A percentile compares a stretch with the other conserved stretches of the same genome.
phyloP scores from a whole-genome alignment of 164 flowering plant species.

The Tetracentron sinense region DNA sequence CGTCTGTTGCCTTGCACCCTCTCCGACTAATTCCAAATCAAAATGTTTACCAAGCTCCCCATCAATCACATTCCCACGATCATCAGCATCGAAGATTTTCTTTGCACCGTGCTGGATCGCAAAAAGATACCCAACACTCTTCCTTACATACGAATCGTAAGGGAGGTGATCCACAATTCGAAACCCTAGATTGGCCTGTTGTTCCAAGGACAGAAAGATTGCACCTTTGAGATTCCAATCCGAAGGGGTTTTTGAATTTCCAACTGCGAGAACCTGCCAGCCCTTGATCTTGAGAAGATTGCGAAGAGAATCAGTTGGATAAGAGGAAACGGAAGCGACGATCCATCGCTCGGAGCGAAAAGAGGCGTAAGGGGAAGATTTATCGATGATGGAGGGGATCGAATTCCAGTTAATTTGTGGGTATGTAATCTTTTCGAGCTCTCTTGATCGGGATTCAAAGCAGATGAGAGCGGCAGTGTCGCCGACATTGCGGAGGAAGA shows the following conservation, averaged over 20 bases:
- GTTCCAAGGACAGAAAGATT: slow-evolving; percentile 72
- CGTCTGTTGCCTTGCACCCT: slow-evolving; percentile 67
- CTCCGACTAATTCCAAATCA: slow-evolving; percentile 83
- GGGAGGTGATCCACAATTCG: slow-evolving; percentile 74
- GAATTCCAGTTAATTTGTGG: slow-evolving; percentile 56
- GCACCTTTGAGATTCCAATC: slow-evolving; percentile 91
- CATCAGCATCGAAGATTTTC: slow-evolving; percentile 88
- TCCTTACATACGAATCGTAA: slow-evolving; percentile 82
- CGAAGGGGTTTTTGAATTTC: slow-evolving; percentile 66
- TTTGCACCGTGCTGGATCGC: slow-evolving; percentile 99
- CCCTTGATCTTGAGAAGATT: slow-evolving; percentile 64
- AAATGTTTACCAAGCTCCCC: slow-evolving; percentile 88
- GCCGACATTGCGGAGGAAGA: slow-evolving; percentile 70
- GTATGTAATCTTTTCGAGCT: slow-evolving; percentile 33
- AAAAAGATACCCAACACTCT: slow-evolving; percentile 80
- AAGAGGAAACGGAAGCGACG: slow-evolving; percentile 65
- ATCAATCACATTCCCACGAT: slow-evolving; percentile 79
- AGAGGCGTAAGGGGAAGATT: slow-evolving; percentile 44
- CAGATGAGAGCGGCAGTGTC: slow-evolving; percentile 70
- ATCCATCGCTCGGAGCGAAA: slow-evolving; percentile 87
- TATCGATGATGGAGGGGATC: slow-evolving; percentile 44
- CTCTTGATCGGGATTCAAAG: slow-evolving; percentile 44
- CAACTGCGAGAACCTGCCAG: slow-evolving; percentile 91
- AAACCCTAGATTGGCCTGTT: slow-evolving; percentile 73
- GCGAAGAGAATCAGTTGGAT: slow-evolving; percentile 60